Percentiles rank a stretch among this genome's conserved stretches.
Conservation (phyloP, 1,139 yeast species). For the Candida neerlandica region DNA sequence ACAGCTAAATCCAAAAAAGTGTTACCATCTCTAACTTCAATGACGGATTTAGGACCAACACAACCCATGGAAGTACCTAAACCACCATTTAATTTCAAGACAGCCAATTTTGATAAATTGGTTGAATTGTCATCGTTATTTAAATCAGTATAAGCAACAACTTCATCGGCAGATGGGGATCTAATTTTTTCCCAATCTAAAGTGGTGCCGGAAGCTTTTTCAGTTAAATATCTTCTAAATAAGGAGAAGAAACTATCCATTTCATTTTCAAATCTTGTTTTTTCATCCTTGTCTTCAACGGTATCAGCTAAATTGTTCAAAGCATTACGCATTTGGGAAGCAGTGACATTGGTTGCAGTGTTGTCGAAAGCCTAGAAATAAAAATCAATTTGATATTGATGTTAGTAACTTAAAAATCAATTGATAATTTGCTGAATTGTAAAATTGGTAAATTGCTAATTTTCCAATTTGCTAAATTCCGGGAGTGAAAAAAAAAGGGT, state of each 20-base stretch:
- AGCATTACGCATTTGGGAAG: slow-evolving; percentile 97
- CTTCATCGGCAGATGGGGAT: slow-evolving; percentile 87
- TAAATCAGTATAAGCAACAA: slow-evolving; percentile 70
- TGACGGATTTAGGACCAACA: slow-evolving; percentile 97
- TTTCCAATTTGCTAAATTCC: slow-evolving; percentile 10
- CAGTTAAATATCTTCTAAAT: slow-evolving; percentile 88
- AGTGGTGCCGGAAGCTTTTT: slow-evolving; percentile 83
- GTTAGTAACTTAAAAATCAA: slow-evolving; percentile 29
- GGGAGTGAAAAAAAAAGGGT: background rate
- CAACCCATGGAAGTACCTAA: slow-evolving; percentile 99
- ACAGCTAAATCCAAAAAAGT: slow-evolving; percentile 93
- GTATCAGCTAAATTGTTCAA: slow-evolving; percentile 87
- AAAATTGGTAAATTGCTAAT: no score
- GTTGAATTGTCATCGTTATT: slow-evolving; percentile 33
- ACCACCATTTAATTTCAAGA: slow-evolving; percentile 95
- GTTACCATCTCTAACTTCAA: slow-evolving; percentile 98
- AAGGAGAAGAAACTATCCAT: slow-evolving; percentile 94
- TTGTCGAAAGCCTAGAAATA: slow-evolving; percentile 88
- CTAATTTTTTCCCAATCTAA: slow-evolving; percentile 95
- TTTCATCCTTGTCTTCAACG: slow-evolving; percentile 58
- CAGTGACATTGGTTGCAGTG: slow-evolving; percentile 94
- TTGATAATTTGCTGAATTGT: slow-evolving; percentile 11
- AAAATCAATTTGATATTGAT: slow-evolving; percentile 8
- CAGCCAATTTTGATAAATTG: slow-evolving; percentile 85
- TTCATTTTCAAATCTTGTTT: slow-evolving; percentile 76